Conservation (phyloP, 306 rosid species). For the Vicia villosa region DNA sequence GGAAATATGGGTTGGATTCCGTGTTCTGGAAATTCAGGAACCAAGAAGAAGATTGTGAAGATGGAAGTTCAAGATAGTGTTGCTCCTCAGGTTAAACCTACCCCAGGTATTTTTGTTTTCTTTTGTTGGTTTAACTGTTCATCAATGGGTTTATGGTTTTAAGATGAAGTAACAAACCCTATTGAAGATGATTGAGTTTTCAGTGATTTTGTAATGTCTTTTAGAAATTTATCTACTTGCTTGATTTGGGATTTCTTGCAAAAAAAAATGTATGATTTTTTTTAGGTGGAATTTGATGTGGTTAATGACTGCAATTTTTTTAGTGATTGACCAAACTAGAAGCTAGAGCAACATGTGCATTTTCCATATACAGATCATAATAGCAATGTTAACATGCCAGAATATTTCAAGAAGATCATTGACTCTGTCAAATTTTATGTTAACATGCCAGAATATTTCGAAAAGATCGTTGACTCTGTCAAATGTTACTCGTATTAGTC, state of each 20-base stretch:
- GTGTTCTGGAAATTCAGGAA: conserved; percentile 72
- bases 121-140: neutral
- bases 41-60: conserved; percentile 59
- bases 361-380: neutral
- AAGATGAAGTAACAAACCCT: conserved; percentile 17
- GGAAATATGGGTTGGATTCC: conserved; percentile 86
- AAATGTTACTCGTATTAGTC: no score
- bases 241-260: conserved; percentile 39
- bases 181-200: conserved; percentile 37
- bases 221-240: conserved; percentile 22
- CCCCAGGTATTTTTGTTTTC: conserved; percentile 49
- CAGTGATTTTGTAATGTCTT: conserved; percentile 1
- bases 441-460: no score
- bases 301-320: conserved; percentile 7
- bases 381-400: neutral
- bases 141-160: conserved; percentile 20
- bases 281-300: conserved; percentile 27
- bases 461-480: no score
- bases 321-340: neutral
- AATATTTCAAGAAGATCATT: no score
- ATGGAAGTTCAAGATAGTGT: conserved; percentile 49
- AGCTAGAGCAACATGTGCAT: neutral
- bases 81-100: conserved; percentile 62
- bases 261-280: conserved; percentile 17
- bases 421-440: no score